phyloP scores from a whole-genome alignment of 176 grass and related monocot species.

The Phoenix dactylifera region DNA sequence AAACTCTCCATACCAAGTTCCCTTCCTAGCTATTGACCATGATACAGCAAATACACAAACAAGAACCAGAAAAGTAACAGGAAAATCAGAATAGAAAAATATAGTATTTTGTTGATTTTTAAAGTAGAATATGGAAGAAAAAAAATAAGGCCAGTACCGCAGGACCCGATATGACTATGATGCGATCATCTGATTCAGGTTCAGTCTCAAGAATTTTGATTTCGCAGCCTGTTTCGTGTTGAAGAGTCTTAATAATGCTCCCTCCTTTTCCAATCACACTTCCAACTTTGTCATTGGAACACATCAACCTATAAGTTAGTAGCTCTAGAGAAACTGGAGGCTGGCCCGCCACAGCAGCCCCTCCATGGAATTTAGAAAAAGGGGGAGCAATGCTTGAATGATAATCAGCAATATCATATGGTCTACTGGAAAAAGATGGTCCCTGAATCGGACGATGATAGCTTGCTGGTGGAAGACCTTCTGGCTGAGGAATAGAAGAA shows the following conservation, averaged over 20 bases:
- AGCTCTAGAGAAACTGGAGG: slow-evolving; percentile 35
- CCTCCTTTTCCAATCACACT: slow-evolving; percentile 85
- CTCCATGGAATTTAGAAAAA: slow-evolving; percentile 45
- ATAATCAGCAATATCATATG: slow-evolving; percentile 29
- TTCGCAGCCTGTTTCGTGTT: slow-evolving; percentile 89
- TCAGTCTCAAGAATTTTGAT: slow-evolving; percentile 76
- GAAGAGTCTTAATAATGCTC: slow-evolving; percentile 66
- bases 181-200: slow-evolving; percentile 52
- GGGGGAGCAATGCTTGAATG: slow-evolving; percentile 32
- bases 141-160: slow-evolving; percentile 37
- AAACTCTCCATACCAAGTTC: too few species aligned
- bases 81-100: neutral
- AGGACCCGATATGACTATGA: slow-evolving; percentile 69
- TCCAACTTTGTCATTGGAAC: slow-evolving; percentile 74
- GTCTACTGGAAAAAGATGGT: slow-evolving; percentile 30
- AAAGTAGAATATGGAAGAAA: neutral
- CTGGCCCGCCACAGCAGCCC: slow-evolving; percentile 25
- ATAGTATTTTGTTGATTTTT: too few species aligned
- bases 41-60: too few species aligned
- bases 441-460: slow-evolving; percentile 44
- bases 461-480: slow-evolving; percentile 42
- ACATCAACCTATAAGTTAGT: slow-evolving; percentile 66
- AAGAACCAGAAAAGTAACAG: neutral
- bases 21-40: too few species aligned
- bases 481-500: slow-evolving; percentile 22